A percentile compares a stretch with the other conserved stretches of the same genome.
These are phyloP conservation scores for Claviceps pazoutovae DNA, from an alignment of 2,329 filamentous ascomycete species.

Conservation along the genomic window DNA sequence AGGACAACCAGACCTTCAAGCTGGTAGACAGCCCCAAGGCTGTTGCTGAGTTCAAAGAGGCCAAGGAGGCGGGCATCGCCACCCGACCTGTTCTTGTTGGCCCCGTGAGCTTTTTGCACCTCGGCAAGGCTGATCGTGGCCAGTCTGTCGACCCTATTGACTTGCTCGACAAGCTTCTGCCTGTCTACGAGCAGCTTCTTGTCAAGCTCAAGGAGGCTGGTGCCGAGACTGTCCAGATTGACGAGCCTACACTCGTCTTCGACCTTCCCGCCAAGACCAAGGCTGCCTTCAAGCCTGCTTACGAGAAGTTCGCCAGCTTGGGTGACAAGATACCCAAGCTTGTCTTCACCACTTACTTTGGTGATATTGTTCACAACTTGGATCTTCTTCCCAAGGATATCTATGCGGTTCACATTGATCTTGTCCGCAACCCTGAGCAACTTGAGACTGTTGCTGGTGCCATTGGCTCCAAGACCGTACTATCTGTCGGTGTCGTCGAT, in stretches of 20 bases:
- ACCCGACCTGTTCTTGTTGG: conserved; percentile 93
- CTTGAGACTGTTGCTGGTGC: conserved; percentile 71
- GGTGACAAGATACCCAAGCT: conserved; percentile 75
- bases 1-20: conserved; percentile 94
- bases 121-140: conserved; percentile 95
- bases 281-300: conserved; percentile 94
- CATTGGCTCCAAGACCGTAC: conserved; percentile 75
- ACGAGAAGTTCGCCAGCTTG: conserved; percentile 70
- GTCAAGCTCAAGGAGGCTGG: conserved; percentile 89
- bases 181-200: conserved; percentile 88
- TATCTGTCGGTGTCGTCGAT: conserved; percentile 94
- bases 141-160: conserved; percentile 88
- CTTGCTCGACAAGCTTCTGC: conserved; percentile 83
- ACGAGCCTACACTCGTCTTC: conserved; percentile 93
- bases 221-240: conserved; percentile 93
- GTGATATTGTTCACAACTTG: conserved; percentile 98
- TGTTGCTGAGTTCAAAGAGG: conserved; percentile 86
- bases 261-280: conserved; percentile 84
- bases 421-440: conserved; percentile 97
- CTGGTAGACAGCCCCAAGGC: conserved; percentile 82
- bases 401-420: conserved; percentile 83
- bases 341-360: conserved; percentile 93
- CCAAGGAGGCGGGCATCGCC: conserved; percentile 86
- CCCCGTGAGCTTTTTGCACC: conserved; percentile 92
- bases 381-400: conserved; percentile 70